Evolutionary conservation across 306 rosid species (phyloP), one percentile per base, ranked within the genome.

Genomic region (Dryas alaskensis): DNA sequence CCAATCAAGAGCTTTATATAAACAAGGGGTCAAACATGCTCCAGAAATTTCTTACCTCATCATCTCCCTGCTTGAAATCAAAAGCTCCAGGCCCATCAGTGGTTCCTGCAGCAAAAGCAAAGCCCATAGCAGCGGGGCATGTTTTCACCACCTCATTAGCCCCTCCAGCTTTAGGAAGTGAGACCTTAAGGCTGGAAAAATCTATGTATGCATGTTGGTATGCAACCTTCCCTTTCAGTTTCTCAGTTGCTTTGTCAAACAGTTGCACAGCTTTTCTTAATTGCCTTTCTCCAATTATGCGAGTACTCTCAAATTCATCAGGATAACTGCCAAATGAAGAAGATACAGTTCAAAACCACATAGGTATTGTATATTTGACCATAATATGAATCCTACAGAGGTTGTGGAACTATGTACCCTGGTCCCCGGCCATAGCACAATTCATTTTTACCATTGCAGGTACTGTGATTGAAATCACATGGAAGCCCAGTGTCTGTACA

Each of bases 51-150:
- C 53, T 16, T 47, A 74, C 79, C 61, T 61, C 14, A n/a, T 61
- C 83, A 68, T 76, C 80, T 1, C 80, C 80, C 62, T 76, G 80
- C 75, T 69, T 76, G 69, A 76, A 76, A 76, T 69, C 75, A 16
- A 76, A 76, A 69, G 80, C 80, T 47, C 80, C 80, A 8, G 80
- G 75, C 12, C 80, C 80, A 19, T 76, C 75, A 60, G 80, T 76
- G n/a, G 80, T 76, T 76, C 80, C 80, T 17, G 80, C 80, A 4
- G 80, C 80, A 48, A 76, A 76, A 11, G 69, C 60, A 60, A 76
- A 69, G 0, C 80, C 80, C 69, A 76, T 7, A 37, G 80, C 70
- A 12, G 80, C 64, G 4, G 80, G 80, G 69, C 80, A 60, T 4
- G 80, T 69, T 49, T 76, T 50, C 37, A 69, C 63, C 43, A 60